Conservation (phyloP, 2,329 filamentous ascomycete species). For the Penicillium sp. region DNA sequence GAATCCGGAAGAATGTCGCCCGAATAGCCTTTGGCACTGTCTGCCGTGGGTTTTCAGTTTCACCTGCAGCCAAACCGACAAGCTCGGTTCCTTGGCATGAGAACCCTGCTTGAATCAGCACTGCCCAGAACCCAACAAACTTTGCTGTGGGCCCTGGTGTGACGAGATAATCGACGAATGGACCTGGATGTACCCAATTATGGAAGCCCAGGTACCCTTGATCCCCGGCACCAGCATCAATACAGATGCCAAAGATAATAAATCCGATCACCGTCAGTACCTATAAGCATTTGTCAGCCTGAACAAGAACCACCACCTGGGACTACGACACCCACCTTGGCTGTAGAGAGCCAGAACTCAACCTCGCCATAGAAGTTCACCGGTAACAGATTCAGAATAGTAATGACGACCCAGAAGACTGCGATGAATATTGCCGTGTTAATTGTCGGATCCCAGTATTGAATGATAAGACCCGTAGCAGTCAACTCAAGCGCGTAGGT, state of each 20-base stretch:
- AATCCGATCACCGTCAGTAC: constrained; percentile 9
- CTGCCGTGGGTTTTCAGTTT: constrained; percentile 14
- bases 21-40: constrained; percentile 14
- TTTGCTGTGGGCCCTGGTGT: constrained; percentile 10
- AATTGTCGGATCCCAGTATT: constrained; percentile 13
- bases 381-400: constrained; percentile 7
- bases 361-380: constrained; percentile 16
- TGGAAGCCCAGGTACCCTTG: constrained; percentile 14
- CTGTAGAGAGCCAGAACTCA: constrained; percentile 13
- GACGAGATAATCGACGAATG: constrained; percentile 11
- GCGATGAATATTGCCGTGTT: constrained; percentile 11
- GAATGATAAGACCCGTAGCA: constrained; percentile 12
- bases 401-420: constrained; percentile 13
- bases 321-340: constrained; percentile 2
- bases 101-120: constrained; percentile 13
- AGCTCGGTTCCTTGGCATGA: constrained; percentile 15
- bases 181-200: constrained; percentile 14
- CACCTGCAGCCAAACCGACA: constrained; percentile 13
- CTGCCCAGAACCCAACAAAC: constrained; percentile 15
- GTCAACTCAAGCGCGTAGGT: constrained; percentile 13
- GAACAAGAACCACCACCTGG: neutral
- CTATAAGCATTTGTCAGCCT: neutral
- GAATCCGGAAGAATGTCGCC: constrained; percentile 13
- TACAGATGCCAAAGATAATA: constrained; percentile 14
- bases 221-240: constrained; percentile 9